phyloP scores from a whole-genome alignment of 1,284 basidiomycete genomes.

The Mycena citricolor region DNA sequence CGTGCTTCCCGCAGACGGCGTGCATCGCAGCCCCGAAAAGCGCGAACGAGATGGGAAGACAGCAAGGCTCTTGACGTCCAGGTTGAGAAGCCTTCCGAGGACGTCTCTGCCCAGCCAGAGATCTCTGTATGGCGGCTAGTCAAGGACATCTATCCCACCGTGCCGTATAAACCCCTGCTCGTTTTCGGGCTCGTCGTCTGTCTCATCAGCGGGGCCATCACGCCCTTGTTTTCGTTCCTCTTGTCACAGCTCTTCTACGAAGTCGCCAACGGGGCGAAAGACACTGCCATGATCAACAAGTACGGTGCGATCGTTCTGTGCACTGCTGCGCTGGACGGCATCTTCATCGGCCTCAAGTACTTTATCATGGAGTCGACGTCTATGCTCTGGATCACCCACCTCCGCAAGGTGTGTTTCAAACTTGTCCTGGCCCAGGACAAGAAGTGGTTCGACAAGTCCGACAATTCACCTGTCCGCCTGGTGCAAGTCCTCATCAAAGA shows the following conservation, averaged over 20 bases:
- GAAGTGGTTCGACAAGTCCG: constrained; percentile 80
- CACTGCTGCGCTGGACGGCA: constrained; percentile 74
- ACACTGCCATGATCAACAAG: constrained; percentile 65
- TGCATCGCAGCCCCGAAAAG: constrained; percentile 31
- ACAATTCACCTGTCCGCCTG: constrained; percentile 65
- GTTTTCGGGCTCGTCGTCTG: constrained; percentile 67
- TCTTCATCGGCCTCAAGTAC: constrained; percentile 73
- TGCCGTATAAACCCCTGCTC: constrained; percentile 76
- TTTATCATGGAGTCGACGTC: constrained; percentile 75
- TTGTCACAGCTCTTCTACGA: constrained; percentile 82
- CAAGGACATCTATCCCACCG: constrained; percentile 63
- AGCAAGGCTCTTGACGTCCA: constrained; percentile 35
- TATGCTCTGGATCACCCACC: constrained; percentile 72
- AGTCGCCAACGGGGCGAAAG: constrained; percentile 68
- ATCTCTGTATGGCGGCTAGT: constrained; percentile 50
- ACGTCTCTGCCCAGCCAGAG: constrained; percentile 26
- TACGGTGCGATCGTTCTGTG: constrained; percentile 71
- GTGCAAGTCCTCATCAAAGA: constrained; percentile 87
- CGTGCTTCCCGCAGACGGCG: constrained; percentile 15
- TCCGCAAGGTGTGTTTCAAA: constrained; percentile 63
- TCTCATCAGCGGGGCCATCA: constrained; percentile 76
- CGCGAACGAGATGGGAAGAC: constrained; percentile 31
- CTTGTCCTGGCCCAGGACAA: constrained; percentile 83
- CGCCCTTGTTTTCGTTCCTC: constrained; percentile 89
- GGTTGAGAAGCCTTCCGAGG: constrained; percentile 28